Conservation (phyloP, 176 grass and related monocot species). For the Dendrocalamus sinicus region DNA sequence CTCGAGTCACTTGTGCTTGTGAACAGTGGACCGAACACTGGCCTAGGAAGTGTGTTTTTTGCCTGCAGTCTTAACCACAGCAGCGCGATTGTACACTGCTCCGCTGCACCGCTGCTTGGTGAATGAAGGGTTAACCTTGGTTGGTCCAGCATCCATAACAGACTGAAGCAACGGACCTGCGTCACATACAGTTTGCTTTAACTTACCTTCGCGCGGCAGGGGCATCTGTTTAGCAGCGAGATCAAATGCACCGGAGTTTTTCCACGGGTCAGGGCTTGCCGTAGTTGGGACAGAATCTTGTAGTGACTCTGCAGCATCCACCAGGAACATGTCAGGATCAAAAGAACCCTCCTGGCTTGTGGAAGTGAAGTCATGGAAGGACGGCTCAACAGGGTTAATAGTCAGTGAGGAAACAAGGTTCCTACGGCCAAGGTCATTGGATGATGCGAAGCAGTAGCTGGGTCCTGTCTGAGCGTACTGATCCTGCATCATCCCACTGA, state of each 20-base stretch:
- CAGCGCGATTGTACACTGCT: background rate
- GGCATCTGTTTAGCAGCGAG: conserved; percentile 10
- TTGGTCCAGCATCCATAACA: background rate
- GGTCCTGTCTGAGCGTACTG: background rate
- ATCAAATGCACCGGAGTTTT: background rate
- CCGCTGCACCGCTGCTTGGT: background rate
- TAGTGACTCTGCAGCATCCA: conserved; percentile 21
- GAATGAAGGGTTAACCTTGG: background rate
- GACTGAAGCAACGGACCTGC: background rate
- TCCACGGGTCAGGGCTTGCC: background rate
- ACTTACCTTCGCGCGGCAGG: background rate
- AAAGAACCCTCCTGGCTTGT: conserved; percentile 22
- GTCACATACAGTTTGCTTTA: background rate
- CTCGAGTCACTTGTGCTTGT: background rate
- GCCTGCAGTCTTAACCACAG: background rate
- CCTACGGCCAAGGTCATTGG: background rate
- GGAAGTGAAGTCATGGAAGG: background rate
- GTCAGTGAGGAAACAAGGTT: background rate
- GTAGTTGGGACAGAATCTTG: background rate
- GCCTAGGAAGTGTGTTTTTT: background rate
- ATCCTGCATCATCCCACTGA: background rate
- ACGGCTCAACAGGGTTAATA: background rate
- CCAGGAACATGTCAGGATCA: conserved; percentile 48
- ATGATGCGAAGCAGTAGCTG: background rate
- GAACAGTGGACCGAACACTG: background rate